Conservation (phyloP, 805 yeast genomes). For the Metschnikowia kofuensis region DNA sequence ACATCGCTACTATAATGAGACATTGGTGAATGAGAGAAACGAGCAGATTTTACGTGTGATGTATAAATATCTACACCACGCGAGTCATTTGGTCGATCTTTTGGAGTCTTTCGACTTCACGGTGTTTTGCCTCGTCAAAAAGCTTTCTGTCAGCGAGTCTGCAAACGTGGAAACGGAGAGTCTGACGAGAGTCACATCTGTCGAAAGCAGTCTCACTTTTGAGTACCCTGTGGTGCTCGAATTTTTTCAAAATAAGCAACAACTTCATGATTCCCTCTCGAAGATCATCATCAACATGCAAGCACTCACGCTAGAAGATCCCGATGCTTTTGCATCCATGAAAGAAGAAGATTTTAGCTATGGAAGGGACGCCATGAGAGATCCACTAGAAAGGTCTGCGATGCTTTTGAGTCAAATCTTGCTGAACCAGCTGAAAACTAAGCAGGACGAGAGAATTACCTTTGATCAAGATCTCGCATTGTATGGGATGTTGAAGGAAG, state of each 20-base stretch:
- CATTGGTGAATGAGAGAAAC: slow-evolving; percentile 42
- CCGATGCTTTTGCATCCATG: slow-evolving; percentile 67
- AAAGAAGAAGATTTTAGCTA: slow-evolving; percentile 51
- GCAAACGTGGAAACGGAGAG: slow-evolving; percentile 1
- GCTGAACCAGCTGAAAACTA: slow-evolving; percentile 42
- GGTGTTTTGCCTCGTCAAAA: slow-evolving; percentile 44
- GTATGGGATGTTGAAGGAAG: slow-evolving; percentile 35
- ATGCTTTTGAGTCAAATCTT: slow-evolving; percentile 45
- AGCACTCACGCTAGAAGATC: slow-evolving; percentile 65
- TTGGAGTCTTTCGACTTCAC: slow-evolving; percentile 63
- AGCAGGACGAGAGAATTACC: slow-evolving; percentile 32
- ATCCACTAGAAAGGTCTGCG: slow-evolving; percentile 50
- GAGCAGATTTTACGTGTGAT: slow-evolving; percentile 50
- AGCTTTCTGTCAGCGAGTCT: slow-evolving; percentile 20
- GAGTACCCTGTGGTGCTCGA: slow-evolving; percentile 61
- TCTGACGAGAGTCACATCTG: slow-evolving; percentile 5
- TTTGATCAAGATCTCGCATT: slow-evolving; percentile 40
- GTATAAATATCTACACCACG: slow-evolving; percentile 50
- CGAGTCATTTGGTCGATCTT: slow-evolving; percentile 48
- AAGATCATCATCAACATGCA: slow-evolving; percentile 67
- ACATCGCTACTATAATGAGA: slow-evolving; percentile 33
- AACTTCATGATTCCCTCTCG: slow-evolving; percentile 57
- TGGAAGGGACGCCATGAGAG: slow-evolving; percentile 34
- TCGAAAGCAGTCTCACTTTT: slow-evolving; percentile 29
- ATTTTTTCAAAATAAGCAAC: slow-evolving; percentile 72